Evolutionary conservation across 1,284 basidiomycete species (phyloP).

Genomic region (Boletus calvinii): DNA sequence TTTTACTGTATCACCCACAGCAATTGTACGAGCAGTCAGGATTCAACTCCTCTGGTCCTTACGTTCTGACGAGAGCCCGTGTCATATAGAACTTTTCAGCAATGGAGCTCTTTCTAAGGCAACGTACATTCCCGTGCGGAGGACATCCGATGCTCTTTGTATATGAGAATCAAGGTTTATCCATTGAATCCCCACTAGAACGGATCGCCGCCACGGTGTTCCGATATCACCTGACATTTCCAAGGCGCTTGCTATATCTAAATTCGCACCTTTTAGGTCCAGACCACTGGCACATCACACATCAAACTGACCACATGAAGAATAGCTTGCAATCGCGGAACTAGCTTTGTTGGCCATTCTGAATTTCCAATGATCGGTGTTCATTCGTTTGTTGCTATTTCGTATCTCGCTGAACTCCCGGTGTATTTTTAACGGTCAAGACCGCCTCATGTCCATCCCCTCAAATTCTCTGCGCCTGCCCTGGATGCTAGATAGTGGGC

Average conservation of each 20-base stretch:
- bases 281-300: not conserved
- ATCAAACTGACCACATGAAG: not conserved
- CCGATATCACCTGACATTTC: not conserved
- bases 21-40: not conserved
- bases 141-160: not conserved
- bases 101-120: not conserved
- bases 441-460: too few relatives aligned
- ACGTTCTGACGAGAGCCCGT: not conserved
- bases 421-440: too few relatives aligned
- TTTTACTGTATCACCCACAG: not conserved
- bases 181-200: not conserved
- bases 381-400: not conserved
- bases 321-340: not conserved
- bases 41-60: constrained; percentile 1
- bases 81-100: not conserved
- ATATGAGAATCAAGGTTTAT: not conserved
- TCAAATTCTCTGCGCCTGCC: not conserved
- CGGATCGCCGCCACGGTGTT: not conserved
- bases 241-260: not conserved
- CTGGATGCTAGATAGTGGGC: not conserved
- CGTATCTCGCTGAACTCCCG: not conserved
- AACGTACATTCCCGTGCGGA: too few relatives aligned
- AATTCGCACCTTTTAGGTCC: not conserved
- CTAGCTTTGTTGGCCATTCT: not conserved
- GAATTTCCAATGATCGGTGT: not conserved